A percentile compares a stretch with the other conserved stretches of the same genome.
Conservation (phyloP, 768 basidiomycete species). For the Psilocybe cyanescens region DNA sequence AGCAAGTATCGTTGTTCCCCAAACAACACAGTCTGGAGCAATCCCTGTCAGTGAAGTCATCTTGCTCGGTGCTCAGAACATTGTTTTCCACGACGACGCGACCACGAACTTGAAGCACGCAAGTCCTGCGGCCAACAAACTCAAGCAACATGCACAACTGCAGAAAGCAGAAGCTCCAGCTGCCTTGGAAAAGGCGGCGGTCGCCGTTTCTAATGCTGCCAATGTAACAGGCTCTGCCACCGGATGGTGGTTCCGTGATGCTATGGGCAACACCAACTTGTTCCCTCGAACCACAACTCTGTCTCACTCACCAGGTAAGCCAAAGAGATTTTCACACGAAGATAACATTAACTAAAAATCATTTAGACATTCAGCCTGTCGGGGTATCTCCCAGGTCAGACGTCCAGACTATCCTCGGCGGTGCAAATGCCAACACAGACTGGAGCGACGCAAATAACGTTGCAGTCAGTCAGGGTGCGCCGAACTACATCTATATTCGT, state of each 20-base stretch:
- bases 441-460: too few species aligned
- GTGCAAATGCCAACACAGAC: neutral
- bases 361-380: neutral
- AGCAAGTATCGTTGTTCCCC: neutral
- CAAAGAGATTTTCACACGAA: too few species aligned
- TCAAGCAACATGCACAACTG: neutral
- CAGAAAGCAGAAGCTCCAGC: neutral
- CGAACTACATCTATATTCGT: neutral
- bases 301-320: neutral
- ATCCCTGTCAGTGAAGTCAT: neutral
- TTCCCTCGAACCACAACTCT: neutral
- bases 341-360: neutral
- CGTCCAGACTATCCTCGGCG: neutral
- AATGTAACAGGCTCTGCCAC: neutral
- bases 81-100: conserved; percentile 2
- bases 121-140: neutral
- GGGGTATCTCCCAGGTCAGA: neutral
- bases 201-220: neutral
- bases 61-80: neutral
- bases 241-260: conserved; percentile 5
- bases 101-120: neutral
- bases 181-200: neutral
- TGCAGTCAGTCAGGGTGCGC: too few species aligned
- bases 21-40: neutral
- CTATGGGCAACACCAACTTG: neutral